Evolutionary conservation across 768 basidiomycete species (phyloP), one percentile per base, ranked within the genome.

Genomic region (Cyathus striatus): DNA sequence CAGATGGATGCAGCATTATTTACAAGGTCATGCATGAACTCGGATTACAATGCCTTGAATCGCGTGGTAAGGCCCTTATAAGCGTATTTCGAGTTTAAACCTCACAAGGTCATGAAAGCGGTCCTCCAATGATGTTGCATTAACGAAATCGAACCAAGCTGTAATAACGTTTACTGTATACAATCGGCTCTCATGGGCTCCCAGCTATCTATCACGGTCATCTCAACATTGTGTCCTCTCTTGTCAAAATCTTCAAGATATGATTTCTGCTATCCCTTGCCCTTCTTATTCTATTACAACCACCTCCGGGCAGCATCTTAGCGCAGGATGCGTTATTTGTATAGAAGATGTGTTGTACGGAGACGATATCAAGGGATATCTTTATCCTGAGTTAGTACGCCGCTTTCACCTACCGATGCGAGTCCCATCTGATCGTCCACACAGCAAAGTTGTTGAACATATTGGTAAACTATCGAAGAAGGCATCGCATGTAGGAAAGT

Each of bases 191-290:
- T 53, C 73, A 17, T 87, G 84, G 81, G 69, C 75, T 17, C 75
- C 75, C 41, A 78, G 76, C 40, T 72, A 75, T 40, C 63, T 83
- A 9, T 66, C 68, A 37, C 82, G 83, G 26, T 63, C 72, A 44
- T 89, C 87, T 6, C 83, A 83, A 51, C 85, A 89, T 54, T 75
- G 72, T 9, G 56, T 86, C 5, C 57, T 83, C 13, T 81, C 86
- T n/a, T 81, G 81, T 4, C 84, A 90, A 53, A 85, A 80, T 0
- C 72, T 92, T 2, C 72, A 69, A 16, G 82, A 88, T 47, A 57
- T 90, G 10, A 73, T 73, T 43, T 61, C 69, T 4, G 60, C 62
- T 22, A 73, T 91, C 21, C 78, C 81, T 17, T 90, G 90, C 49
- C 55, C 69, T 4, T 81, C 79, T 2, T 79, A 75, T 25, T 49